A percentile compares a stretch with the other conserved stretches of the same genome.
phyloP scores from a whole-genome alignment of 2,329 filamentous ascomycete genomes.

The Trichoderma harzianum region DNA sequence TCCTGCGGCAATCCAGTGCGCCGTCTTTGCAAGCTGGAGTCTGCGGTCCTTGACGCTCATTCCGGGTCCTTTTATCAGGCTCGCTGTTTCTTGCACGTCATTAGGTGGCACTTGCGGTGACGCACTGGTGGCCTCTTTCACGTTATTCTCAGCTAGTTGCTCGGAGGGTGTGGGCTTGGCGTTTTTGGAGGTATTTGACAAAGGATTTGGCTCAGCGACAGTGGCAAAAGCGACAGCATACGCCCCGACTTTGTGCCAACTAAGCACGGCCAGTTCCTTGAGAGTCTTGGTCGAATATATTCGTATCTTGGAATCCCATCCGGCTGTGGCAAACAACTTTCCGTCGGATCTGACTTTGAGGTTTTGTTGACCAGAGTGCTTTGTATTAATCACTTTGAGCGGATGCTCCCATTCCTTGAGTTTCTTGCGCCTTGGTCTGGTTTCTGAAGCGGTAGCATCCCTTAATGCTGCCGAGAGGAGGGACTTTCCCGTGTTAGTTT shows the following conservation, averaged over 20 bases:
- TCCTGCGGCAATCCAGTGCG: constrained; percentile 87
- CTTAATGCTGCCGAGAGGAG: constrained; percentile 27
- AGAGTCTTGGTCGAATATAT: constrained; percentile 79
- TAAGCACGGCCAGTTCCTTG: constrained; percentile 85
- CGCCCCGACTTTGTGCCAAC: constrained; percentile 89
- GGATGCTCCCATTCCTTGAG: constrained; percentile 43
- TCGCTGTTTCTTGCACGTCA: neutral
- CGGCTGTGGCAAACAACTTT: constrained; percentile 81
- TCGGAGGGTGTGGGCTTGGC: neutral
- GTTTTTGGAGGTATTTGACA: neutral
- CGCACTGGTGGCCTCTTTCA: neutral
- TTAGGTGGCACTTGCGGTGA: too few relatives aligned
- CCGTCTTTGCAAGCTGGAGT: constrained; percentile 59
- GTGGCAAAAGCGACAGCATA: constrained; percentile 74
- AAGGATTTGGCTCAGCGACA: constrained; percentile 26
- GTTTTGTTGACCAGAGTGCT: constrained; percentile 85
- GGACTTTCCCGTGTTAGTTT: constrained; percentile 18
- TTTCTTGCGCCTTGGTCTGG: constrained; percentile 12
- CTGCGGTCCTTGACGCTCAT: constrained; percentile 59
- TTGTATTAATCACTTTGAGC: constrained; percentile 67
- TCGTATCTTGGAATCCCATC: constrained; percentile 81
- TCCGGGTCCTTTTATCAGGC: neutral
- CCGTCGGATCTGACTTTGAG: constrained; percentile 75
- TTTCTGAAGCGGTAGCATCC: neutral
- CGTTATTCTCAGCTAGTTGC: neutral